Conservation (phyloP, 768 basidiomycete species). For the Asterophora lycoperdoides region DNA sequence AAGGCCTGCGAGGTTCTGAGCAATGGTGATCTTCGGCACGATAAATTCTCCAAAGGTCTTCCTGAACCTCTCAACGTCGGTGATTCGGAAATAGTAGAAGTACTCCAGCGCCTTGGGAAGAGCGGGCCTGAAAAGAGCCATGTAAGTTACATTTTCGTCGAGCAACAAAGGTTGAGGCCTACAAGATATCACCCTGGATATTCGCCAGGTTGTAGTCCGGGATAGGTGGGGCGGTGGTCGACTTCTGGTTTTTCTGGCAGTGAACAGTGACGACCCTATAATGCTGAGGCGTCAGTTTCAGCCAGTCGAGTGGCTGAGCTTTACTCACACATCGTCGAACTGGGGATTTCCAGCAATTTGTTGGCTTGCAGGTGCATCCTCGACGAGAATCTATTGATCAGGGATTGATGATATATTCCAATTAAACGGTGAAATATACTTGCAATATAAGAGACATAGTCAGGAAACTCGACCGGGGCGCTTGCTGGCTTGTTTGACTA, state of each 20-base stretch:
- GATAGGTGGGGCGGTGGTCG: neutral
- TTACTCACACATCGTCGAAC: slow-evolving; percentile 16
- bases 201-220: slow-evolving; percentile 11
- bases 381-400: slow-evolving; percentile 6
- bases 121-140: slow-evolving; percentile 6
- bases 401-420: neutral
- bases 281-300: neutral
- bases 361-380: slow-evolving; percentile 6
- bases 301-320: neutral
- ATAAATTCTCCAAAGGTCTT: slow-evolving; percentile 10
- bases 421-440: neutral
- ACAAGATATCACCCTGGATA: slow-evolving; percentile 18
- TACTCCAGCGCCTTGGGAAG: slow-evolving; percentile 16
- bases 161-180: neutral
- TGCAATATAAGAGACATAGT: slow-evolving; percentile 13
- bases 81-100: slow-evolving; percentile 18
- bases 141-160: neutral
- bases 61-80: slow-evolving; percentile 6
- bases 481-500: slow-evolving; percentile 6
- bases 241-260: slow-evolving; percentile 1
- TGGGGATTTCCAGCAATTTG: neutral
- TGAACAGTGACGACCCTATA: slow-evolving; percentile 8
- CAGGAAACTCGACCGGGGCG: slow-evolving; percentile 13
- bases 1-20: slow-evolving; percentile 2
- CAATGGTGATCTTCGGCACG: slow-evolving; percentile 14